phyloP scores from a whole-genome alignment of 805 yeast species.

The Cyberlindnera maclurae region DNA sequence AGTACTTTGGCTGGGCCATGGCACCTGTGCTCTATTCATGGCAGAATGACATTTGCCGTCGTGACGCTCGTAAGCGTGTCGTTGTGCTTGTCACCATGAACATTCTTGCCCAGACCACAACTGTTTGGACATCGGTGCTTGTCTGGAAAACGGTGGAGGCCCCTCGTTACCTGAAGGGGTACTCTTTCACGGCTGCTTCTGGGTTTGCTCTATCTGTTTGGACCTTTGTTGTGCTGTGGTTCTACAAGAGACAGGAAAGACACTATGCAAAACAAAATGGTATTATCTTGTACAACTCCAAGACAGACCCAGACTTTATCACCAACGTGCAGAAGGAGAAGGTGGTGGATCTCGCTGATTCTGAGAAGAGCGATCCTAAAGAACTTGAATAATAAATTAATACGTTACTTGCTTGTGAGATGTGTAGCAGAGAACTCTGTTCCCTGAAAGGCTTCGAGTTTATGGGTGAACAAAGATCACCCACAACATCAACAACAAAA shows the following conservation, averaged over 20 bases:
- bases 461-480: no score
- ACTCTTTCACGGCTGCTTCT: constrained; percentile 31
- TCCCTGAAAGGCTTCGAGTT: no score
- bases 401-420: not conserved
- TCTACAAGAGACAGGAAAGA: constrained; percentile 35
- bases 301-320: constrained; percentile 2
- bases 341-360: no score
- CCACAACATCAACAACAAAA: no score
- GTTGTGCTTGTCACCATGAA: constrained; percentile 40
- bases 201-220: constrained; percentile 25
- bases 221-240: constrained; percentile 25
- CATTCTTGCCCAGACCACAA: constrained; percentile 41
- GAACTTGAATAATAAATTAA: no score
- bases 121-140: constrained; percentile 40
- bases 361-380: no score
- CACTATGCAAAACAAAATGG: constrained; percentile 31
- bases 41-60: constrained; percentile 51
- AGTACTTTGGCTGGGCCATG: constrained; percentile 38
- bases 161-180: constrained; percentile 51
- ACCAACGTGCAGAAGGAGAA: no score
- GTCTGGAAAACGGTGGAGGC: constrained; percentile 38
- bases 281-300: constrained; percentile 26
- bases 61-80: constrained; percentile 45
- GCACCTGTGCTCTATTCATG: constrained; percentile 55
- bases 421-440: no score